phyloP scores from a whole-genome alignment of 495 filamentous ascomycete genomes.

The Chaetomium tenue region DNA sequence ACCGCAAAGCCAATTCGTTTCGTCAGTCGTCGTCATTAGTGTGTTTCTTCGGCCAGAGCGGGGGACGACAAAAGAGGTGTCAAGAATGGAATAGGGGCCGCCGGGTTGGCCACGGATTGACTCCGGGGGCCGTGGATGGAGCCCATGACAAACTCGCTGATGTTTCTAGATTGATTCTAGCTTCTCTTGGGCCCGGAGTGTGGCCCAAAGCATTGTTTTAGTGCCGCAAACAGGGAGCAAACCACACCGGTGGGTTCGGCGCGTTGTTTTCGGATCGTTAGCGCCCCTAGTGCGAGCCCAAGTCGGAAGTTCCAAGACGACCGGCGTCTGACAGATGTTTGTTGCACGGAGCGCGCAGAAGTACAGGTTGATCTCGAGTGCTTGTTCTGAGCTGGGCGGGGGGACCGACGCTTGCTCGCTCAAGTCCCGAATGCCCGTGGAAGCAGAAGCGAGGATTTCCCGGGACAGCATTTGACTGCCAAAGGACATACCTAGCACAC shows the following conservation, averaged over 20 bases:
- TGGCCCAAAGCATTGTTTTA: neutral
- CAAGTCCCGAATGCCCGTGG: neutral
- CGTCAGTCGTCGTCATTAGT: neutral
- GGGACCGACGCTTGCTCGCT: neutral
- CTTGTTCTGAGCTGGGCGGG: neutral
- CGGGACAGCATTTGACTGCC: neutral
- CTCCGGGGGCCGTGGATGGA: neutral
- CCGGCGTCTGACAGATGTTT: neutral
- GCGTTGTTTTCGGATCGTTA: conserved; percentile 7
- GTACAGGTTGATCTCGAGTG: neutral
- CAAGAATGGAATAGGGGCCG: neutral
- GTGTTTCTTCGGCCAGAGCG: neutral
- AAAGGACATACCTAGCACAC: neutral
- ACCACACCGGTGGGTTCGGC: conserved; percentile 20
- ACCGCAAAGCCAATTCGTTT: neutral
- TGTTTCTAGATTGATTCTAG: neutral
- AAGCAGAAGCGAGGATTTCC: neutral
- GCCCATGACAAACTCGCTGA: neutral
- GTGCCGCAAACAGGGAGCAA: neutral
- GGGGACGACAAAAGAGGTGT: neutral
- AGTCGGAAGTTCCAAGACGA: neutral
- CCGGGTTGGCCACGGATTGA: neutral
- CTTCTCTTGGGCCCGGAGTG: neutral
- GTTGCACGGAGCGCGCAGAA: neutral
- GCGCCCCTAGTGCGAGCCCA: conserved; percentile 1